phyloP scores from a whole-genome alignment of 129 eudicot species.

The Artemisia argyi region DNA sequence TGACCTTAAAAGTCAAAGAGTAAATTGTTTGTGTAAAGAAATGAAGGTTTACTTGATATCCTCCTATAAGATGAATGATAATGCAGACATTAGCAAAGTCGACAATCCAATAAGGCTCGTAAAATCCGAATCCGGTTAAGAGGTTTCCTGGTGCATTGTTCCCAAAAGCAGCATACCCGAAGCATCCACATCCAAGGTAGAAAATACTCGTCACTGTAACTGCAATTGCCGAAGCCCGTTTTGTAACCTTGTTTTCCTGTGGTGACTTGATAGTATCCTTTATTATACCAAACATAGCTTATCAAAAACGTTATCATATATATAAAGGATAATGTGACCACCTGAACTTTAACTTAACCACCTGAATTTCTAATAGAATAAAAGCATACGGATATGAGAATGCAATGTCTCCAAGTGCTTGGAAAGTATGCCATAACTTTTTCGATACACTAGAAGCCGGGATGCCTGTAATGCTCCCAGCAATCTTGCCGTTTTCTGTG shows the following conservation, averaged over 20 bases:
- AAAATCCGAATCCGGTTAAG: slow-evolving; percentile 77
- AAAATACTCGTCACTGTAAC: slow-evolving; percentile 60
- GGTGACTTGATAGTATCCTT: slow-evolving; percentile 82
- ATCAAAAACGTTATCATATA: too few species aligned
- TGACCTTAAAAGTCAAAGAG: slow-evolving; percentile 11
- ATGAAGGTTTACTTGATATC: slow-evolving; percentile 64
- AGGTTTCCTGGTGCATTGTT: slow-evolving; percentile 78
- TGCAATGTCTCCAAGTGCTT: slow-evolving; percentile 79
- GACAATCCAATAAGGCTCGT: slow-evolving; percentile 81
- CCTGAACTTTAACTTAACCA: too few species aligned
- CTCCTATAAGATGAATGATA: slow-evolving; percentile 64
- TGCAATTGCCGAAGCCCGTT: slow-evolving; percentile 51
- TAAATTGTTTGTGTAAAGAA: neutral
- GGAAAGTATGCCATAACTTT: slow-evolving; percentile 59
- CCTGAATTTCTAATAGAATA: slow-evolving; percentile 75
- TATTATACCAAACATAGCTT: neutral
- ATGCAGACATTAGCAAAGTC: slow-evolving; percentile 88
- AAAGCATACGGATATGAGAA: slow-evolving; percentile 75
- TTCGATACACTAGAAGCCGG: too few species aligned
- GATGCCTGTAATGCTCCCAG: too few species aligned
- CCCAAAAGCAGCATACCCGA: slow-evolving; percentile 90
- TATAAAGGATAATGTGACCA: neutral
- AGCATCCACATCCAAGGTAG: slow-evolving; percentile 74
- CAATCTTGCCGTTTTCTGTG: too few species aligned
- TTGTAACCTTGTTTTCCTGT: slow-evolving; percentile 68